A percentile compares a stretch with the other conserved stretches of the same genome.
Evolutionary conservation across 208 protist genomes (phyloP).

Genomic region (Trypanosoma caninum): DNA sequence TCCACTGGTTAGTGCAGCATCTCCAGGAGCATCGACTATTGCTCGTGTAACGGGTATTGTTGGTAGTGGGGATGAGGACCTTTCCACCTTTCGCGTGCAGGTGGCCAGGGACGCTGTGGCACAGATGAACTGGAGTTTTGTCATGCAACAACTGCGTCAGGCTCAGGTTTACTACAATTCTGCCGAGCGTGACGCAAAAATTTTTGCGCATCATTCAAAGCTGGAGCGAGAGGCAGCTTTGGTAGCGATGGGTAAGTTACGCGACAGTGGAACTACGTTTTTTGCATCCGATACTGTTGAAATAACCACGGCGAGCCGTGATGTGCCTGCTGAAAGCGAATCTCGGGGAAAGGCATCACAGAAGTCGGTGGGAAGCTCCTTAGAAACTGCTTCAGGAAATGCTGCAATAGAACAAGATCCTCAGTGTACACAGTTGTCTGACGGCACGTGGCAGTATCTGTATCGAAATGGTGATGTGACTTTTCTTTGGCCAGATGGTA

Average conservation of each 20-base stretch:
- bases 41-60: too few species aligned
- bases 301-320: conserved; percentile 6
- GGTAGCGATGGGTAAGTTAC: conserved; percentile 42
- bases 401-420: conserved; percentile 24
- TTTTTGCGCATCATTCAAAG: conserved; percentile 26
- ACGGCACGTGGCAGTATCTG: conserved; percentile 78
- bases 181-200: conserved; percentile 25
- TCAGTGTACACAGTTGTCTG: conserved; percentile 36
- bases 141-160: conserved; percentile 43
- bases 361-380: too few species aligned
- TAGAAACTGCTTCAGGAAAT: too few species aligned
- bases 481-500: conserved; percentile 42
- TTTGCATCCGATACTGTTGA: conserved; percentile 43
- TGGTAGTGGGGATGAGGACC: conserved; percentile 1
- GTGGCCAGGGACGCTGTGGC: conserved; percentile 29
- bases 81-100: conserved; percentile 19
- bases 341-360: conserved; percentile 11
- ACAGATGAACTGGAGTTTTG: conserved; percentile 69
- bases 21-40: background rate
- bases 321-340: background rate
- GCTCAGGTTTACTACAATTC: conserved; percentile 60
- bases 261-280: conserved; percentile 50
- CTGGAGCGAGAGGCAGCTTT: conserved; percentile 44
- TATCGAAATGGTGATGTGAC: conserved; percentile 74
- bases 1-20: conserved; percentile 4